These are phyloP conservation scores for Blastobotrys aristatus DNA, from an alignment of 1,139 yeast species.

Conservation along the genomic window DNA sequence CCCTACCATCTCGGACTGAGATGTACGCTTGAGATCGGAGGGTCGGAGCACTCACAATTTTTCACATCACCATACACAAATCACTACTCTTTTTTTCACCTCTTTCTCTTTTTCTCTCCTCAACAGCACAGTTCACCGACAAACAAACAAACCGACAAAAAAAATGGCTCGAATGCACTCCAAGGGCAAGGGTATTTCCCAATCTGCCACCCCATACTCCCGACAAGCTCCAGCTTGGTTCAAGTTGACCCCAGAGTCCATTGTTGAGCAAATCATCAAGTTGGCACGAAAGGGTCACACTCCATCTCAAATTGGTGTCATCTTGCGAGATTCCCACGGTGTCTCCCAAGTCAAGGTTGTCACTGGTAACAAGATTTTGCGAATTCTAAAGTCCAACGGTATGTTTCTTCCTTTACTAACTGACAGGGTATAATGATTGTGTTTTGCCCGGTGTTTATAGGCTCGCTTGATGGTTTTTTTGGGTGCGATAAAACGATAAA, in stretches of 20 bases:
- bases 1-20: too few species aligned
- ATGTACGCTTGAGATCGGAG: too few species aligned
- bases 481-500: neutral
- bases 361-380: conserved; percentile 98
- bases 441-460: too few species aligned
- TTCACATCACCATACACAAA: too few species aligned
- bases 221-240: conserved; percentile 99
- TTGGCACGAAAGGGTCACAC: conserved; percentile 99
- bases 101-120: neutral
- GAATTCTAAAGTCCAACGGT: conserved; percentile 99
- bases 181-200: conserved; percentile 97
- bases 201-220: conserved; percentile 99
- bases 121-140: conserved; percentile 1
- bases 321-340: conserved; percentile 99
- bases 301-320: conserved; percentile 99
- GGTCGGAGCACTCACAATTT: neutral
- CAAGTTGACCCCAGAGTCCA: conserved; percentile 93
- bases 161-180: conserved; percentile 62
- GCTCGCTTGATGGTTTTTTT: neutral
- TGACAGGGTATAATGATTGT: too few species aligned
- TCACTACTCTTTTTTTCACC: neutral
- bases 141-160: conserved; percentile 19
- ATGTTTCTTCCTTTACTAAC: conserved; percentile 31
- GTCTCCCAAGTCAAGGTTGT: conserved; percentile 95
- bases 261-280: conserved; percentile 97